Evolutionary conservation across 225 moss, liverwort and hornwort genomes (phyloP).

Genomic region (Bryoerythrophyllum caledonicum): DNA sequence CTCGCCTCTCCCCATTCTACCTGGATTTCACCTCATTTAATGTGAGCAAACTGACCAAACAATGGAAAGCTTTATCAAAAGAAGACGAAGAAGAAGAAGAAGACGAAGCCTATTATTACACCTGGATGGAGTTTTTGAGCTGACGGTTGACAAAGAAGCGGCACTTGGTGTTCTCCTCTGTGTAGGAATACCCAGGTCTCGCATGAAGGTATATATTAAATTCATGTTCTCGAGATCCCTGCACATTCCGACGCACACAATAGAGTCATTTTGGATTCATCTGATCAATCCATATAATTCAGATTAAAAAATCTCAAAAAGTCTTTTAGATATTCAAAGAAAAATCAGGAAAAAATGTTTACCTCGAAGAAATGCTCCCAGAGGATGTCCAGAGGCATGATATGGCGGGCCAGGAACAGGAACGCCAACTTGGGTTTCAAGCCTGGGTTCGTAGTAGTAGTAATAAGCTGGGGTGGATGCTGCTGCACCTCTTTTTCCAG

Average conservation of each 20-base stretch:
- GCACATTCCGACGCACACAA: too few species aligned
- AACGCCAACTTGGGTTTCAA: constrained; percentile 77
- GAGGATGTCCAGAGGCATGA: constrained; percentile 72
- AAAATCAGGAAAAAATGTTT: not conserved
- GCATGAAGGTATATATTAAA: constrained; percentile 54
- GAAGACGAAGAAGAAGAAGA: too few species aligned
- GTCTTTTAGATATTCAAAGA: too few species aligned
- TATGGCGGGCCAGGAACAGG: constrained; percentile 74
- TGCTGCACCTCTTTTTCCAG: constrained; percentile 38
- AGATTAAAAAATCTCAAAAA: too few species aligned
- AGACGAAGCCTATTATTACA: not conserved
- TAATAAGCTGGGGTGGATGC: constrained; percentile 9
- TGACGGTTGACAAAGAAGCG: constrained; percentile 49
- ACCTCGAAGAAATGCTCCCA: constrained; percentile 66
- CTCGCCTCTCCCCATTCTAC: constrained; percentile 97
- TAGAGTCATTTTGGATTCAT: too few species aligned
- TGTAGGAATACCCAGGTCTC: constrained; percentile 53
- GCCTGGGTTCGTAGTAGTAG: constrained; percentile 15
- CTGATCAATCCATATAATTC: too few species aligned
- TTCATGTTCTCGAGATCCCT: constrained; percentile 51
- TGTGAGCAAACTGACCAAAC: not conserved
- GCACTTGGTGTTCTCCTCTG: constrained; percentile 48
- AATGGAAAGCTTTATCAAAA: too few species aligned
- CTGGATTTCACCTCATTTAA: constrained; percentile 36
- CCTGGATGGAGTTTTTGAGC: constrained; percentile 50